Evolutionary conservation across 352 stramenopile species (phyloP).

Genomic region (Pythium periplocum): DNA sequence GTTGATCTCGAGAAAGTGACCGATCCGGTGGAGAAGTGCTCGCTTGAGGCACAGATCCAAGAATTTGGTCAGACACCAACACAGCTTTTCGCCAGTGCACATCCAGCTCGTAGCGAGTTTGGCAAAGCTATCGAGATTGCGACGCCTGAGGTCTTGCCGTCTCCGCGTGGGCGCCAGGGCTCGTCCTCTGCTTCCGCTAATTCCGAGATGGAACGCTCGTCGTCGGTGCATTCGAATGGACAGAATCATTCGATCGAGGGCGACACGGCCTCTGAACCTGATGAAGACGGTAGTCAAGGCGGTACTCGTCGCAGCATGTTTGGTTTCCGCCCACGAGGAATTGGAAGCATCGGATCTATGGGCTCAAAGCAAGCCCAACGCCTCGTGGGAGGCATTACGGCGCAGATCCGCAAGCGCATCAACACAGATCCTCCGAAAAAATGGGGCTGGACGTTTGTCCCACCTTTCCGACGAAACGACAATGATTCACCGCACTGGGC

Average conservation of each 20-base stretch:
- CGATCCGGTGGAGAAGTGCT: constrained; percentile 91
- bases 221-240: constrained; percentile 14
- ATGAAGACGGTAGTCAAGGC: constrained; percentile 2
- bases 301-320: constrained; percentile 57
- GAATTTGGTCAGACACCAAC: constrained; percentile 90
- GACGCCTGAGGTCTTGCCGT: constrained; percentile 33
- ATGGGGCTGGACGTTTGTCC: constrained; percentile 70
- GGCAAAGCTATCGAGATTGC: constrained; percentile 51
- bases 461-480: constrained; percentile 21
- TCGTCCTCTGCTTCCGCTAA: constrained; percentile 6
- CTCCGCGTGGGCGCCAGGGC: constrained; percentile 24
- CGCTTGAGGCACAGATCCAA: constrained; percentile 91
- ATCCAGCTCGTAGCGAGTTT: constrained; percentile 63
- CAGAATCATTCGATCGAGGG: constrained; percentile 15
- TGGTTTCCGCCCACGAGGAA: constrained; percentile 41
- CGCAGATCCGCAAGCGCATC: constrained; percentile 70
- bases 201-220: constrained; percentile 20
- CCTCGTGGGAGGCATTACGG: constrained; percentile 69
- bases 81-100: constrained; percentile 59
- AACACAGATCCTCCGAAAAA: constrained; percentile 51
- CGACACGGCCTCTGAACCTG: constrained; percentile 6
- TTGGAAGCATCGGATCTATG: constrained; percentile 46
- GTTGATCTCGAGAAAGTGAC: constrained; percentile 83
- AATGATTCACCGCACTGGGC: constrained; percentile 51
- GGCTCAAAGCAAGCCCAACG: constrained; percentile 57